Base-by-base conservation (phyloP, 495 filamentous ascomycete species). In the Usnea hakonensis region DNA sequence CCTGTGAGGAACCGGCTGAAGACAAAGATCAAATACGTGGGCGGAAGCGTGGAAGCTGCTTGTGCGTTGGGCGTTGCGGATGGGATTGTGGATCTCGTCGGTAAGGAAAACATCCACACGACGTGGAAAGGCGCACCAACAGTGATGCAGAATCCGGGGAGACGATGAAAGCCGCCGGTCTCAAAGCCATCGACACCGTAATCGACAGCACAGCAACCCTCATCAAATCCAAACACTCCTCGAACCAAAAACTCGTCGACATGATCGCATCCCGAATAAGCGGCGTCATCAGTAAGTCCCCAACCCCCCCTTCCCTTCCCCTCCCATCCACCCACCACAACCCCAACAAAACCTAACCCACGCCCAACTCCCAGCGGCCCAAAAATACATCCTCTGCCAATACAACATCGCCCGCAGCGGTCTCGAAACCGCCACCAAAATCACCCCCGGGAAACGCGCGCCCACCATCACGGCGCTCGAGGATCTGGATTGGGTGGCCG, bases 161-260 rank as follows among this genome's bases (percentile, higher is more conserved):
- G 71, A 98, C 94, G 14, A 98, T 98, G 94, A 90, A 87, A 69
- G 94, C 91, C 3, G 93, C 93, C 38, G 95, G 95, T n/a, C 81
- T 98, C 48, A 95, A 94, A 74, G 84, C 95, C 64, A 96, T 98
- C 70, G 91, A 91, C 64, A 98, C 94, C 3, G 91, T 98, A 21
- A 79, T 96, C 33, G 85, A 88, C 58, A 90, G 87, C 60, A 90
- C 85, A 5, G 91, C 94, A 30, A 83, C 96, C 32, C 82, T 98
- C 38, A 91, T 98, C 78, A 93, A 92, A 76, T 96, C 92, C 37
- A 92, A 87, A 66, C 79, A 85, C 64, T 86, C 93, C n/a, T 62
- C 60, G 26, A 88, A 94, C 73, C 83, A 78, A 4, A 78, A 82
- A 21, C 80, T 97, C 60, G 87, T 96, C 35, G 83, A 91, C 30